Conservation (phyloP, 2,329 filamentous ascomycete species). For the Microascus cirrosus region DNA sequence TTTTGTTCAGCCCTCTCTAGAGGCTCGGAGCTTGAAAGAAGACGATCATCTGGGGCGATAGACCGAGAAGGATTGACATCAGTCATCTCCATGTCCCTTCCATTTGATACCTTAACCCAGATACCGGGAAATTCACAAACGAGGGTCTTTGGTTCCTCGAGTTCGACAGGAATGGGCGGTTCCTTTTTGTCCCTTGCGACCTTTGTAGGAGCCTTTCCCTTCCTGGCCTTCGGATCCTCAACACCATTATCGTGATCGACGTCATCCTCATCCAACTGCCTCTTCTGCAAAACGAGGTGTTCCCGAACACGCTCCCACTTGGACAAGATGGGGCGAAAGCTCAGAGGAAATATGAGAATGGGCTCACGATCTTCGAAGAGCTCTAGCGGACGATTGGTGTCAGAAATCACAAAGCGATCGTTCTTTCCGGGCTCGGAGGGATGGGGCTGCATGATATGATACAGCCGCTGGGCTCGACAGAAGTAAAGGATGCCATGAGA, state of each 20-base stretch:
- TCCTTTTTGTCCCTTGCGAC: neutral
- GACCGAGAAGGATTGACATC: neutral
- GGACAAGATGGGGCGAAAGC: neutral
- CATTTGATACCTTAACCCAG: neutral
- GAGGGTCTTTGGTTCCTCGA: neutral
- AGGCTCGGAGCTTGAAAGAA: neutral
- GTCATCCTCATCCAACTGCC: neutral
- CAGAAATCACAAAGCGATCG: slow-evolving; percentile 7
- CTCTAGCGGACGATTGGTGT: slow-evolving; percentile 5
- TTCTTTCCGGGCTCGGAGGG: slow-evolving; percentile 2
- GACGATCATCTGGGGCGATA: neutral
- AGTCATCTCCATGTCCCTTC: neutral
- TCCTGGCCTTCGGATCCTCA: neutral
- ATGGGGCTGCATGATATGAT: slow-evolving; percentile 7
- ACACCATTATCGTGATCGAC: neutral
- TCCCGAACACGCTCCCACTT: neutral
- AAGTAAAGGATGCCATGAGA: slow-evolving; percentile 4
- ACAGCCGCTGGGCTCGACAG: neutral
- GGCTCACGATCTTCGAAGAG: slow-evolving; percentile 5
- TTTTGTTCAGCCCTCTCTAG: neutral
- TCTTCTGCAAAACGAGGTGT: neutral
- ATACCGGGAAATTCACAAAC: neutral
- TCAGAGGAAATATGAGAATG: neutral
- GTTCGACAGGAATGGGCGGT: neutral
- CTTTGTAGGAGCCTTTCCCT: neutral